Evolutionary conservation across 2,329 filamentous ascomycete species (phyloP), one percentile per base, ranked within the genome.

Genomic region (Didymella segeticola): DNA sequence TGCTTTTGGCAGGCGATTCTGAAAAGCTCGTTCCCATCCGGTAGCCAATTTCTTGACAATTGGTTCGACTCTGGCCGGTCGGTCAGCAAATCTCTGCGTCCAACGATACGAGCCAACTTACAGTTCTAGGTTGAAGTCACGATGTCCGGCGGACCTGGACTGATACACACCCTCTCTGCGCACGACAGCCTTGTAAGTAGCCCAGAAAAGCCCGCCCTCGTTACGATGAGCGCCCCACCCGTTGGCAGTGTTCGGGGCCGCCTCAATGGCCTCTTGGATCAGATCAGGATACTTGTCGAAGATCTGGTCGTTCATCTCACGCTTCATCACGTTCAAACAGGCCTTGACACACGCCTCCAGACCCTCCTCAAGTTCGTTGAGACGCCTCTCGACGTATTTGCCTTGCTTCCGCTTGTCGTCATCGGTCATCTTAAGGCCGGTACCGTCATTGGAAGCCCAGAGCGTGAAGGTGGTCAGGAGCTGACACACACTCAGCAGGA

Each of bases 171-270:
- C 84, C 47, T 78, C 61, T 37, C 83, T 77, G 33, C 81, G 74
- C 43, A 81, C 81, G 2, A 82, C 77, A 9, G 85, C 85, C 66
- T 80, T 83, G 60, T 86, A 87, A 0, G 84, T 86, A 2, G 70
- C 22, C 72, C 75, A 86, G 27, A 66, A 60, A 11, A 83, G 67
- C 1, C 83, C 83, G 10, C 83, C 83, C 26, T 71, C 64, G 12
- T 57, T 30, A 25, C 68, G 75, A 53, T 77, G 61, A 6, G 60
- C 64, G 6, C 75, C 73, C 77, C 78, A 78, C 14, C 56, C 55
- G 10, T 53, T 41, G 6, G 70, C 65, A 8, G 71, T 78, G 0
- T 60, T 38, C 2, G 69, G 47, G 3, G 77, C 77, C 19, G 69
- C 68, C 7, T 71, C 58, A 2, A 75, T 66, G 2, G 80, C 81